Conservation (phyloP, 2,329 filamentous ascomycete genomes). For the Rachicladosporium sp. region DNA sequence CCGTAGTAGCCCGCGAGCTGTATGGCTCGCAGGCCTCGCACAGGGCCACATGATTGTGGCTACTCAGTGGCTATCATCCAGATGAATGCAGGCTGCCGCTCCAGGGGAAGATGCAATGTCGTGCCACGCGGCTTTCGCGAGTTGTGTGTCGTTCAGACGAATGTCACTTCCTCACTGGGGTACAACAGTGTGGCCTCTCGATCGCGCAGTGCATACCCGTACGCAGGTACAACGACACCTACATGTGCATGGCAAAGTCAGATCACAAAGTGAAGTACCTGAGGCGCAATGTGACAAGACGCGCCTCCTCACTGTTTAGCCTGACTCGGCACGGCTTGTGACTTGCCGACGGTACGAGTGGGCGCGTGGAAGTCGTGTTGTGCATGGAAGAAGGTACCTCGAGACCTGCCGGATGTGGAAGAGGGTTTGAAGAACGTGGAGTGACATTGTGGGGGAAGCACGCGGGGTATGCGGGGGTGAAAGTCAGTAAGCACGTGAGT, state of each 20-base stretch:
- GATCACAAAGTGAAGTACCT: background rate
- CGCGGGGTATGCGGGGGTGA: too few species aligned
- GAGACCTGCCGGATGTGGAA: too few species aligned
- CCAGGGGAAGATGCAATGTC: background rate
- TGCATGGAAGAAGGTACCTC: too few species aligned
- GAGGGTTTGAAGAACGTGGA: too few species aligned
- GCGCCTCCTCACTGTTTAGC: slow-evolving; percentile 2
- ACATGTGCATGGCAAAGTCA: background rate
- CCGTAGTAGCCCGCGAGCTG: slow-evolving; percentile 2
- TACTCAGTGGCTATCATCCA: slow-evolving; percentile 2
- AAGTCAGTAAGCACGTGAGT: too few species aligned
- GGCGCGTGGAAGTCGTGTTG: too few species aligned
- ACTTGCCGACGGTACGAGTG: too few species aligned
- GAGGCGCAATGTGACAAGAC: slow-evolving; percentile 1
- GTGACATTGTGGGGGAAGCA: too few species aligned
- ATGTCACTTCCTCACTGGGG: background rate
- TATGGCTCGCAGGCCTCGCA: slow-evolving; percentile 18
- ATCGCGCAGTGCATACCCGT: background rate
- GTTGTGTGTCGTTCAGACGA: slow-evolving; percentile 1
- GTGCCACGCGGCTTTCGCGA: background rate
- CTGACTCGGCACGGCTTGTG: slow-evolving; percentile 3
- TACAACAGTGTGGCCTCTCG: background rate
- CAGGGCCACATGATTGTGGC: slow-evolving; percentile 19
- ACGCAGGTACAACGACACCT: background rate
- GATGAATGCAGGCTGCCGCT: slow-evolving; percentile 10